These are phyloP conservation scores for Cercospora beticola DNA, from an alignment of 2,329 filamentous ascomycete genomes.

Conservation along the genomic window DNA sequence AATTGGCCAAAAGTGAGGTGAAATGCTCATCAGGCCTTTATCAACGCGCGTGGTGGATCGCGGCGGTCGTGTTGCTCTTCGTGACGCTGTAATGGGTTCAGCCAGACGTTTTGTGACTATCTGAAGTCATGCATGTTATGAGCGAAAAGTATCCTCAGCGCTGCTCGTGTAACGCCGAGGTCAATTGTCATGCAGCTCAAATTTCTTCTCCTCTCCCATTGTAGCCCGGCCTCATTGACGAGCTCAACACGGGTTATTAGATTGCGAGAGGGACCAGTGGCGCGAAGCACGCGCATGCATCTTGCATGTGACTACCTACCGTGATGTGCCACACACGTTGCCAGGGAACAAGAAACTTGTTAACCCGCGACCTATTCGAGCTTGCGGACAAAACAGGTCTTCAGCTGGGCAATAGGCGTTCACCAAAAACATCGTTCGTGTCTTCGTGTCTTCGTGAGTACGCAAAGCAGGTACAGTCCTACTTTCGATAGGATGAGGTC, in stretches of 20 bases:
- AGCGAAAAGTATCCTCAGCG: constrained; percentile 27
- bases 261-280: constrained; percentile 60
- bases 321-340: neutral
- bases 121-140: constrained; percentile 24
- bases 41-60: neutral
- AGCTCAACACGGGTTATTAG: constrained; percentile 63
- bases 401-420: neutral
- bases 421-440: neutral
- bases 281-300: neutral
- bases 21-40: neutral
- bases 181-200: constrained; percentile 36
- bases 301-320: neutral
- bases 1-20: neutral
- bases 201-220: constrained; percentile 65
- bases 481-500: neutral
- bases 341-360: neutral
- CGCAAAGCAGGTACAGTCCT: neutral
- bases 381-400: neutral
- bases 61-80: neutral
- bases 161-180: constrained; percentile 24
- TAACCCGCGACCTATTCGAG: neutral
- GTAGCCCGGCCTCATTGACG: constrained; percentile 63
- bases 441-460: neutral
- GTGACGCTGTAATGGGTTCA: neutral
- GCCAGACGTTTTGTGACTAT: neutral